Evolutionary conservation across 116 monocot genomes (phyloP), one percentile per base, ranked within the genome.

Genomic region (Papilionanthe hybrid): DNA sequence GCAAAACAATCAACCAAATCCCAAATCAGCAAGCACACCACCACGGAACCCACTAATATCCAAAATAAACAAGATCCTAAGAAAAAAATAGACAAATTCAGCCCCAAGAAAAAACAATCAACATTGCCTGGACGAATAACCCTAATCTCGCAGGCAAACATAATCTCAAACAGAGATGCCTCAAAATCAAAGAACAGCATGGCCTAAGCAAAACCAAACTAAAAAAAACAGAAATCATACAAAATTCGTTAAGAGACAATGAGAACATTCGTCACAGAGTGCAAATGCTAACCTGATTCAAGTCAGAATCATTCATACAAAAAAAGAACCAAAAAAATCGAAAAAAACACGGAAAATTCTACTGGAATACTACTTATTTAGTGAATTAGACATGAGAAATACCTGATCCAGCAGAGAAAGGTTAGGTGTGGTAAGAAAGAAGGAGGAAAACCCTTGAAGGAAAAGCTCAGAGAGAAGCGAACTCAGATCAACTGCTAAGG

Each of bases 371-470:
- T 75, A 72, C 10, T 27, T n/a, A 7, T 13, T 15, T 17, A 32
- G 22, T 23, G 15, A 30, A 30, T 69, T 15, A 5, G 13, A 17
- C 17, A 25, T 28, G 27, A 75, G 10, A 20, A 50, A 49, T 75
- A 75, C 75, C 75, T 75, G 73, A 75, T 75, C 49, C 27, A 75
- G 10, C 75, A 49, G 27, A 4, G 73, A 18, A 37, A 44, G 23
- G 1, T 22, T 0, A 22, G n/a, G 20, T 73, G 8, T 15, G 73
- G 44, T 44, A 73, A 45, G 73, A 73, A 73, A 1, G 73, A 73
- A 42, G 44, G 0, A n/a, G 1, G 6, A 20, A 9, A 73, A n/a
- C 44, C 37, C 18, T 19, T 11, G 4, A 41, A 18, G 45, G 15
- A 41, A 53, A 17, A 44, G 44, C 73, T 45, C 7, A 15, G 41